These are phyloP conservation scores for Petunia hybrid DNA, from an alignment of 305 asterid species.

Conservation along the genomic window DNA sequence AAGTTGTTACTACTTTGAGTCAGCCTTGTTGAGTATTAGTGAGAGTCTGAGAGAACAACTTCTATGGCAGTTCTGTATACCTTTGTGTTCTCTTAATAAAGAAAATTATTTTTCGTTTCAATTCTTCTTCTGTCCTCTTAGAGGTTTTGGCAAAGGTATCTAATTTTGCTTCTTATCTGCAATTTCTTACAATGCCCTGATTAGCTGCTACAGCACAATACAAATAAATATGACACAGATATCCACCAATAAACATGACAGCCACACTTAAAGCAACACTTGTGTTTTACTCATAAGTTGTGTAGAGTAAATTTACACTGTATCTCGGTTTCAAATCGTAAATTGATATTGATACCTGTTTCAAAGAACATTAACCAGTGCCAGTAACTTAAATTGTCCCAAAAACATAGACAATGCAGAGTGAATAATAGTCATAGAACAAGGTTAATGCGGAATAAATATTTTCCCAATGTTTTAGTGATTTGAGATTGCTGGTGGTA, in stretches of 20 bases:
- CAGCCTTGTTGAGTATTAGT: neutral
- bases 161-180: neutral
- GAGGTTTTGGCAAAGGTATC: neutral
- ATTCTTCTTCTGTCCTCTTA: neutral
- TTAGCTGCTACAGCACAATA: slow-evolving; percentile 1
- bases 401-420: no score
- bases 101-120: neutral
- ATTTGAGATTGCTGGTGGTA: no score
- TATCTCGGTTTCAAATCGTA: no score
- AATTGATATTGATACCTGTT: neutral
- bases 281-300: no score
- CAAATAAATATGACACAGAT: neutral
- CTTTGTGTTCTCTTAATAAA: neutral
- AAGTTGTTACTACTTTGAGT: neutral
- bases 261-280: no score
- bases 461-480: no score
- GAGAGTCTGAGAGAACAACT: neutral
- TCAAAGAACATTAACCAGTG: neutral
- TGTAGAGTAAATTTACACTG: no score
- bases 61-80: slow-evolving; percentile 14
- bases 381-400: neutral
- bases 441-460: no score
- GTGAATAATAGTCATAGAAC: neutral
- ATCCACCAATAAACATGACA: neutral
- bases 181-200: neutral